Evolutionary conservation across 257 asterid genomes (phyloP), one percentile per base, ranked within the genome.

Genomic region (Przewalskia tangutica): DNA sequence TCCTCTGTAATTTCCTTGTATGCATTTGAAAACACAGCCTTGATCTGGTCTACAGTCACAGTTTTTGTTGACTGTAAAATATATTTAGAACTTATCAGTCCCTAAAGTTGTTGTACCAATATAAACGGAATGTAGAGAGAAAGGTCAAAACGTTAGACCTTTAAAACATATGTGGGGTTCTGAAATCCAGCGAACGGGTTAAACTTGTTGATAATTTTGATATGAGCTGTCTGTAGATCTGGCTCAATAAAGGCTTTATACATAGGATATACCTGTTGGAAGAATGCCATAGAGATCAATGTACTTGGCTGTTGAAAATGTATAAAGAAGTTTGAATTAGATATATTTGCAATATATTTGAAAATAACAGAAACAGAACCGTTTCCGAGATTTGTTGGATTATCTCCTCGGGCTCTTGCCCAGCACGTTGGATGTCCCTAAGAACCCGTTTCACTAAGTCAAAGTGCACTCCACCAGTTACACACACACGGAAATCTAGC

Each of bases 141-240:
- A 46, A 75, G 46, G 62, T 79, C 62, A 27, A 81, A 80, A 23
- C 82, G 66, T 80, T 82, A 60, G 80, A 90, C 99, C 98, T 96
- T 96, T 82, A 96, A 85, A 82, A 96, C 92, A 80, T 96, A 96
- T 11, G 93, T 92, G 63, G 98, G 99, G 77, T 90, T 94, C 86
- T 96, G 99, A 88, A 96, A 96, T 77, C 99, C 99, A 13, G 99
- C 85, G 88, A 96, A 96, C n/a, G 99, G 99, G 84, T 96, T 96
- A 82, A 96, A 96, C 86, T 94, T 96, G 89, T 94, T 94, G 46
- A 76, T 87, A 81, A 96, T 96, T 89, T 96, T 96, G 85, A 96
- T 96, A 83, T 96, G 99, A 66, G 99, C 99, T 46, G 98, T 96
- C 84, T 92, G 91, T 36, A 96, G 91, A 89, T 92, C 97, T 18